These are phyloP conservation scores for Sclerotiophoma versabilis DNA, from an alignment of 2,329 filamentous ascomycete genomes.

Conservation along the genomic window DNA sequence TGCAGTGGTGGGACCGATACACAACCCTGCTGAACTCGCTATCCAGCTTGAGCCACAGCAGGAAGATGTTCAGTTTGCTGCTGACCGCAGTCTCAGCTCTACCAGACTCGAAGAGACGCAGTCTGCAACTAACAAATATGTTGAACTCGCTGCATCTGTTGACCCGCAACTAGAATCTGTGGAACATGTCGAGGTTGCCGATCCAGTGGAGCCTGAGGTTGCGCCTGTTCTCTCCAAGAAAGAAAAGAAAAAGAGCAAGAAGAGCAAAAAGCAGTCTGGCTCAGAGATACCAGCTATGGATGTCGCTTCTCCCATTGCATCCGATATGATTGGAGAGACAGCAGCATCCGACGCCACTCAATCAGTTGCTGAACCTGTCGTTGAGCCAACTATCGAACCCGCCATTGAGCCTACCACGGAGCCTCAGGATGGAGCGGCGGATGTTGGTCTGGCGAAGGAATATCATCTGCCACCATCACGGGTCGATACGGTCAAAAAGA, in stretches of 20 bases:
- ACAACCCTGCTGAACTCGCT: background rate
- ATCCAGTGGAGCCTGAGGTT: background rate
- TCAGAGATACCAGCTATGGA: constrained; percentile 8
- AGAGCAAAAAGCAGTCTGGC: constrained; percentile 28
- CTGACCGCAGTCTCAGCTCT: background rate
- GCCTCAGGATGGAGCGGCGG: background rate
- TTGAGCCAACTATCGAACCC: background rate
- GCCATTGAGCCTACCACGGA: background rate
- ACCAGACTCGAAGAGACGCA: background rate
- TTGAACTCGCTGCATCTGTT: background rate
- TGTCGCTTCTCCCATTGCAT: background rate
- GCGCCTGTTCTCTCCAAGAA: constrained; percentile 10
- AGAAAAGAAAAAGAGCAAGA: constrained; percentile 29
- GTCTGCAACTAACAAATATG: background rate
- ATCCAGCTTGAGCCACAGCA: constrained; percentile 8
- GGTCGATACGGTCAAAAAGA: background rate
- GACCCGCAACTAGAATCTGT: background rate
- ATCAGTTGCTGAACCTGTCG: background rate
- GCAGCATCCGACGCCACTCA: background rate
- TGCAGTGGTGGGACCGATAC: background rate
- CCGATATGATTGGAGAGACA: background rate
- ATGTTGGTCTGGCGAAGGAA: background rate
- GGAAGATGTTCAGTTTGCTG: background rate
- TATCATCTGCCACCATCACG: background rate
- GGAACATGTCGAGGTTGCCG: background rate